Evolutionary conservation across 768 basidiomycete genomes (phyloP).

Genomic region (Boletus reticuloceps): DNA sequence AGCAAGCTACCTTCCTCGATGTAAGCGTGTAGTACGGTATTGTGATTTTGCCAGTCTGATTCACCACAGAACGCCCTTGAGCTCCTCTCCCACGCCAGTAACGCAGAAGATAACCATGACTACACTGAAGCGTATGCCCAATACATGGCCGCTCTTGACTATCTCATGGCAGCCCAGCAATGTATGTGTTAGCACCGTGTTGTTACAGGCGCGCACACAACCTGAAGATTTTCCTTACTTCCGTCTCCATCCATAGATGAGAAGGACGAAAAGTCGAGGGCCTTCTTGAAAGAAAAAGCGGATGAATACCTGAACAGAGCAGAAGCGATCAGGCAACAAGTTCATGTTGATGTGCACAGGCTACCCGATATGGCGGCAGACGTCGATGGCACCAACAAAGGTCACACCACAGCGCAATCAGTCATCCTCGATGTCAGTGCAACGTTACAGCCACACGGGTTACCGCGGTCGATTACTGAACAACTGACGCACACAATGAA

Average conservation of each 20-base stretch:
- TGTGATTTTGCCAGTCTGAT: background rate
- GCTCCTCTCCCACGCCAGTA: slow-evolving; percentile 85
- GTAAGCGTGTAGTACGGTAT: slow-evolving; percentile 1
- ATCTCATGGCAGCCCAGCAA: slow-evolving; percentile 94
- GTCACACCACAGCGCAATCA: slow-evolving; percentile 4
- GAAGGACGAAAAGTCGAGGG: slow-evolving; percentile 18
- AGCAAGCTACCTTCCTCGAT: slow-evolving; percentile 6
- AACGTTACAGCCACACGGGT: background rate
- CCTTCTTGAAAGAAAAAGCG: slow-evolving; percentile 13
- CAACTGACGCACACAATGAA: background rate
- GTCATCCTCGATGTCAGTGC: slow-evolving; percentile 16
- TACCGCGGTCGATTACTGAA: background rate
- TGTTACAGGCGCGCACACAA: background rate
- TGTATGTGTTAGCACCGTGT: slow-evolving; percentile 44
- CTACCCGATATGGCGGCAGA: background rate
- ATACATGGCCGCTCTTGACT: slow-evolving; percentile 92
- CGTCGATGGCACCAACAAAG: background rate
- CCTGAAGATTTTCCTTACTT: too few species aligned
- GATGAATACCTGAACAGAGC: slow-evolving; percentile 21
- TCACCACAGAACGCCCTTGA: slow-evolving; percentile 67
- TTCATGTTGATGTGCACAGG: background rate
- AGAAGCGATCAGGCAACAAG: slow-evolving; percentile 8
- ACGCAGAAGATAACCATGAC: slow-evolving; percentile 84
- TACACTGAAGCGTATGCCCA: slow-evolving; percentile 90
- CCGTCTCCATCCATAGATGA: slow-evolving; percentile 9